Conservation (phyloP, 805 yeast genomes). For the Pichia thaimueangensis region DNA sequence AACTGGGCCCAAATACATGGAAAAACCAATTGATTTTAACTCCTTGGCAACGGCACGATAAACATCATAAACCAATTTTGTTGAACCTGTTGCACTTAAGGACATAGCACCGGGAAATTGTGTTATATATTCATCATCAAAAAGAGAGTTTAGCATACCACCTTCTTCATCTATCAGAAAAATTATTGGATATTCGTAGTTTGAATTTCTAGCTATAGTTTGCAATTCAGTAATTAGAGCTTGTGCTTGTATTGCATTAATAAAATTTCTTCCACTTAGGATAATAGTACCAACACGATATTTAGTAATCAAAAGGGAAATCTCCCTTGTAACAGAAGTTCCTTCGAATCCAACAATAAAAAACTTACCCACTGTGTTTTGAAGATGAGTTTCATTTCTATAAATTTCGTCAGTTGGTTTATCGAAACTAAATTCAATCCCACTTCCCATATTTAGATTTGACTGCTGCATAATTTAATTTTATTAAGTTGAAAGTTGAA, state of each 20-base stretch:
- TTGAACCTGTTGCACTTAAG: conserved; percentile 47
- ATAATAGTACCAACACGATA: conserved; percentile 49
- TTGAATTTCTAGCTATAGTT: conserved; percentile 43
- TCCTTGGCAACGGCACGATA: conserved; percentile 50
- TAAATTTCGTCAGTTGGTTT: too few relatives aligned
- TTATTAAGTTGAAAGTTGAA: too few relatives aligned
- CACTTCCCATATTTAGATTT: too few relatives aligned
- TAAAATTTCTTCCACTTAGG: conserved; percentile 45
- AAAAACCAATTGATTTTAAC: conserved; percentile 48
- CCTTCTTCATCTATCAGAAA: conserved; percentile 60
- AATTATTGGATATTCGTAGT: conserved; percentile 46
- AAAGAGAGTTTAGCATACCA: conserved; percentile 54
- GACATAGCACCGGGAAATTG: conserved; percentile 67
- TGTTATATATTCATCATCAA: conserved; percentile 44
- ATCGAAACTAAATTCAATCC: too few relatives aligned
- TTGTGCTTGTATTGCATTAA: conserved; percentile 42
- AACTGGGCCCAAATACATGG: conserved; percentile 54
- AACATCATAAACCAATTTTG: conserved; percentile 43
- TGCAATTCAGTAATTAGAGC: conserved; percentile 46
- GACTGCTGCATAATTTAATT: too few relatives aligned
- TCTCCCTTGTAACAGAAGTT: conserved; percentile 46
- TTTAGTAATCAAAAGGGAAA: conserved; percentile 42
- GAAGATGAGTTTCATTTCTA: neutral
- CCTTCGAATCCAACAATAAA: conserved; percentile 60
- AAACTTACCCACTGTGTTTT: conserved; percentile 38